These are phyloP conservation scores for Clonostachys rhizophaga DNA, from an alignment of 2,329 filamentous ascomycete genomes.

Conservation along the genomic window DNA sequence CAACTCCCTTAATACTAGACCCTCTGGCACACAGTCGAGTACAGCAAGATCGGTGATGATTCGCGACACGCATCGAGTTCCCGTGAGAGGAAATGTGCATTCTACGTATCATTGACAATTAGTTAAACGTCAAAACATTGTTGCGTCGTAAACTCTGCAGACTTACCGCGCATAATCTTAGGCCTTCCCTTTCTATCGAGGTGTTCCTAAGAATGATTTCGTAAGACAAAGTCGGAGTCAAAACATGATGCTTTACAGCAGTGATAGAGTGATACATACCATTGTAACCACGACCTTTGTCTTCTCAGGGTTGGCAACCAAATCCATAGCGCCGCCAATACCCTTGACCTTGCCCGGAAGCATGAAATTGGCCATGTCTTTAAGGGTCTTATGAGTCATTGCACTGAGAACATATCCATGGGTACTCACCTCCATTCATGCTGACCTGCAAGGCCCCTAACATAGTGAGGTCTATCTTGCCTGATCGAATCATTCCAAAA, in stretches of 20 bases:
- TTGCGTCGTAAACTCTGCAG: no score
- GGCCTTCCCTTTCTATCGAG: constrained; percentile 63
- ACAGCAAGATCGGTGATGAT: constrained; percentile 69
- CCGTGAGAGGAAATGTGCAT: constrained; percentile 62
- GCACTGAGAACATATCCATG: no score
- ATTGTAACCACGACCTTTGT: constrained; percentile 71
- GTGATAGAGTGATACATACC: constrained; percentile 13
- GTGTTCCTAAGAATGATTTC: constrained; percentile 33
- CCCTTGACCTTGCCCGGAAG: constrained; percentile 86
- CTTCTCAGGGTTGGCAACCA: constrained; percentile 65
- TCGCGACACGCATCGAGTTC: constrained; percentile 62
- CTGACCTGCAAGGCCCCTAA: constrained; percentile 79
- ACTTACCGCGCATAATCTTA: constrained; percentile 52
- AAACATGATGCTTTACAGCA: no score
- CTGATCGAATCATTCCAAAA: constrained; percentile 83
- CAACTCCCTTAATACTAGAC: constrained; percentile 64
- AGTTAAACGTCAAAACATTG: no score
- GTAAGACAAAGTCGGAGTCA: no score
- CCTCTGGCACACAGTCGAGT: constrained; percentile 57
- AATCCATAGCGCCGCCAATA: constrained; percentile 79
- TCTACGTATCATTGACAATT: constrained; percentile 11
- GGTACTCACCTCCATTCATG: constrained; percentile 46
- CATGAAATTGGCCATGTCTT: constrained; percentile 84
- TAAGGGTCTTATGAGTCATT: no score
- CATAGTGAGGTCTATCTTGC: constrained; percentile 80